Evolutionary conservation across 306 rosid species (phyloP), one percentile per base, ranked within the genome.

Genomic region (Citrullus amarus): DNA sequence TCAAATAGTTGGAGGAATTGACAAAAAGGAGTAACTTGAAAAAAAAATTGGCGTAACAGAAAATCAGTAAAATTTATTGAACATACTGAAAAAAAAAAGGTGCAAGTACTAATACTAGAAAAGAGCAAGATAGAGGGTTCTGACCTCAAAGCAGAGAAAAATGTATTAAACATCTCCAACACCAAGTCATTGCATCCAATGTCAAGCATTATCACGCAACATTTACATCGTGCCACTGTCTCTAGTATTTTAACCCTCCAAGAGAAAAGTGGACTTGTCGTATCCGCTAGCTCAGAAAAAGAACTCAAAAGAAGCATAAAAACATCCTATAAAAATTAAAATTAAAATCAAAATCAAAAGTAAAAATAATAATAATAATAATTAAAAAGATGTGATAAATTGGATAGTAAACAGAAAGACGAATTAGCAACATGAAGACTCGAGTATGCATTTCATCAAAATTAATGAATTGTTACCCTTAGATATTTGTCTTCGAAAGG

Each of bases 201-300:
- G 83, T 95, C 99, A 85, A 95, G 86, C 99, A 95, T 82, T 82
- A 92, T 84, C 83, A 95, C 89, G 67, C 86, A 91, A 60, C 97
- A 95, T 85, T 89, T 89, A 58, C 91, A 86, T 76, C 86, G 88
- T 48, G 97, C 88, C 79, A 95, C 87, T 1, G 86, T 92, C 85
- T 92, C 97, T 83, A 92, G 83, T 81, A 91, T 86, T 86, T 95
- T 92, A 79, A 85, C 93, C 89, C 98, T 87, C 78, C 85, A 87
- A 2, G 93, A 85, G 82, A 95, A 92, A 43, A 84, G 83, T 9
- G 97, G 87, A 58, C 87, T 91, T 16, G 81, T 56, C 1, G 86
- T 88, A 71, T 95, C 93, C 54, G 86, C 90, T 68, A 95, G 93
- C 87, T 92, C 96, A 69, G 78, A 87, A 82, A 95, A 92, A 70